phyloP scores from a whole-genome alignment of 1,284 basidiomycete genomes.

The Tilletiopsis washingtonensis region DNA sequence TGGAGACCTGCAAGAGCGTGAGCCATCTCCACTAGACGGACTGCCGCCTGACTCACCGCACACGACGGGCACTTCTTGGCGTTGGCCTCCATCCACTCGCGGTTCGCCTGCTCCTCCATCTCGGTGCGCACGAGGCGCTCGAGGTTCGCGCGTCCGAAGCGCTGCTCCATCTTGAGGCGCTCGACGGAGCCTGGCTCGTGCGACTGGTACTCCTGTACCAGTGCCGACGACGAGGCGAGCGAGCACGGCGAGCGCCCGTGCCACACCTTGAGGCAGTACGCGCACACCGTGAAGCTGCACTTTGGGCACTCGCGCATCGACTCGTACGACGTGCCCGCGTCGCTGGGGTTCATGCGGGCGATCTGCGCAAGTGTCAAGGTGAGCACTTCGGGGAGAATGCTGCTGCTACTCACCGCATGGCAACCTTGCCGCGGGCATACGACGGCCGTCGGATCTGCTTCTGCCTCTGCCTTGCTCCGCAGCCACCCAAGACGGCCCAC shows the following conservation, averaged over 20 bases:
- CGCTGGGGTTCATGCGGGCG: not conserved
- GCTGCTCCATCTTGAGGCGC: not conserved
- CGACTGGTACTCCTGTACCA: slow-evolving; percentile 2
- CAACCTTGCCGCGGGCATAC: slow-evolving; percentile 10
- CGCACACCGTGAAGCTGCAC: slow-evolving; percentile 9
- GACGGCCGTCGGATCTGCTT: slow-evolving; percentile 10
- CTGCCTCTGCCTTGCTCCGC: slow-evolving; percentile 7
- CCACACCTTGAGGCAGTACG: slow-evolving; percentile 11
- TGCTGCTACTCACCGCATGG: no score
- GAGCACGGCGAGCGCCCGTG: slow-evolving; percentile 4
- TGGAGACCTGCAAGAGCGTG: no score
- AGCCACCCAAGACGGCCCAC: slow-evolving; percentile 2
- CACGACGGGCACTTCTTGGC: slow-evolving; percentile 11
- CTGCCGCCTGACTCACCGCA: no score
- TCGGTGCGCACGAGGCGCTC: slow-evolving; percentile 4
- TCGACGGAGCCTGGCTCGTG: slow-evolving; percentile 2
- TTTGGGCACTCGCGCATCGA: slow-evolving; percentile 5
- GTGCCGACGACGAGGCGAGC: not conserved
- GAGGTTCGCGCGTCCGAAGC: slow-evolving; percentile 11
- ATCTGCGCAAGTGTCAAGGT: no score
- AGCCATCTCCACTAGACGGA: no score
- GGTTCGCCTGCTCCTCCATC: slow-evolving; percentile 11
- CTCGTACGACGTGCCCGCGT: slow-evolving; percentile 9
- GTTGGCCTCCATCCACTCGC: slow-evolving; percentile 3
- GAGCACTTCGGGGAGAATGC: no score